Conservation (phyloP, 2,329 filamentous ascomycete species). For the Aspergillus arachidicola region DNA sequence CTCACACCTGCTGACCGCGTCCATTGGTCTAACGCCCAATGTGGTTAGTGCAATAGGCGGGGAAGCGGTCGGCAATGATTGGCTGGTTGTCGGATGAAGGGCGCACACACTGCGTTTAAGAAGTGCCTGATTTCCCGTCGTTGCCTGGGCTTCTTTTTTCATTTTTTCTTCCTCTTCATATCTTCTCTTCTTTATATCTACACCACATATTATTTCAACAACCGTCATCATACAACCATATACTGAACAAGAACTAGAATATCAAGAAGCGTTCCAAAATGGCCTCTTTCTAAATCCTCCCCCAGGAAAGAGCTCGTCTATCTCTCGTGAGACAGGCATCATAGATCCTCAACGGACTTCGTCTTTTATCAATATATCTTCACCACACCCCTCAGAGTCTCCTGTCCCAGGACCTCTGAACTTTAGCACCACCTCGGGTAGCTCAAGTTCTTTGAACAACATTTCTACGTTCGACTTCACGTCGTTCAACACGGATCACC, state of each 20-base stretch:
- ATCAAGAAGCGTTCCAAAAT: conserved; percentile 37
- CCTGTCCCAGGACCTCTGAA: conserved; percentile 50
- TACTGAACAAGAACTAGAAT: conserved; percentile 15
- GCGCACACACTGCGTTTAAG: conserved; percentile 33
- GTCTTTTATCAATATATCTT: conserved; percentile 30
- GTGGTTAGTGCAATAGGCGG: conserved; percentile 18
- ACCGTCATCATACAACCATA: conserved; percentile 24
- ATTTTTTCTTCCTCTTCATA: conserved; percentile 14
- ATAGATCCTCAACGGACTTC: conserved; percentile 40
- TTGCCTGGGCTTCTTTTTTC: conserved; percentile 37
- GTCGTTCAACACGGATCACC: conserved; percentile 54
- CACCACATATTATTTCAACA: conserved; percentile 10
- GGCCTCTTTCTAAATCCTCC: conserved; percentile 42
- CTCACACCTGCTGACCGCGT: conserved; percentile 39
- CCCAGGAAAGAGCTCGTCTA: conserved; percentile 36
- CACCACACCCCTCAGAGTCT: conserved; percentile 45
- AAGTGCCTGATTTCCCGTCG: conserved; percentile 43
- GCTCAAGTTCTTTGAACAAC: conserved; percentile 44
- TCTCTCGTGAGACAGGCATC: conserved; percentile 42
- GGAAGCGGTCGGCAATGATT: conserved; percentile 25
- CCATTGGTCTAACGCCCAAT: conserved; percentile 5
- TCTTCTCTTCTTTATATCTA: conserved; percentile 8
- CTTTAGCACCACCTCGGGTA: conserved; percentile 45
- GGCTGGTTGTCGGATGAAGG: conserved; percentile 23
- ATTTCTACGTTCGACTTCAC: conserved; percentile 45